phyloP scores from a whole-genome alignment of 768 basidiomycete species.

The Polyporus arcularius region DNA sequence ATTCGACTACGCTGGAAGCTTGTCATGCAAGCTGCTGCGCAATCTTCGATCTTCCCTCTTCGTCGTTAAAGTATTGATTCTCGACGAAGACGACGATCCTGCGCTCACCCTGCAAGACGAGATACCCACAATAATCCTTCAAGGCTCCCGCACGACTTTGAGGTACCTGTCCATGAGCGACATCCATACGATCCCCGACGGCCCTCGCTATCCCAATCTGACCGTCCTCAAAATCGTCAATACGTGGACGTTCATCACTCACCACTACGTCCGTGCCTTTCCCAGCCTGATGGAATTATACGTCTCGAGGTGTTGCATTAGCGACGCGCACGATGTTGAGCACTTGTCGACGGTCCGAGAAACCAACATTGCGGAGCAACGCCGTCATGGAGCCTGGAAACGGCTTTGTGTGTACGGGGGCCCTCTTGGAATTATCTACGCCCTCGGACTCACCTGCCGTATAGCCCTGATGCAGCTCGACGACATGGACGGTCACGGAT shows the following conservation, averaged over 20 bases:
- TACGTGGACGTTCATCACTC: neutral
- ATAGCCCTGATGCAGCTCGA: too few species aligned
- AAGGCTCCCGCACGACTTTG: neutral
- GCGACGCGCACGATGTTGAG: neutral
- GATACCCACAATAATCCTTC: neutral
- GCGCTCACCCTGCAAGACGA: neutral
- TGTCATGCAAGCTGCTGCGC: neutral
- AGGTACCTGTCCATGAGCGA: neutral
- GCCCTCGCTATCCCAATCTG: neutral
- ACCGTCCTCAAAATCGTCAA: neutral
- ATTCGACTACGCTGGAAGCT: neutral
- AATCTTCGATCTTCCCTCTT: neutral
- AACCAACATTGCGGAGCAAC: neutral
- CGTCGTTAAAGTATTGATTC: neutral
- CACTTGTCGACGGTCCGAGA: neutral
- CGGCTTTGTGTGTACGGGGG: neutral
- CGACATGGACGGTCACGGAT: too few species aligned
- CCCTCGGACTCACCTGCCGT: neutral
- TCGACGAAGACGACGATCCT: neutral
- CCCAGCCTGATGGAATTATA: neutral
- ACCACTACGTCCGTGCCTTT: neutral
- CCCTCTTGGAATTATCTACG: neutral
- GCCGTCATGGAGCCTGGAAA: neutral
- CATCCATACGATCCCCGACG: neutral
- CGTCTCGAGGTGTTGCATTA: neutral